A percentile compares a stretch with the other conserved stretches of the same genome.
These are phyloP conservation scores for Penicillium subrubescens DNA, from an alignment of 495 filamentous ascomycete species.

Conservation along the genomic window DNA sequence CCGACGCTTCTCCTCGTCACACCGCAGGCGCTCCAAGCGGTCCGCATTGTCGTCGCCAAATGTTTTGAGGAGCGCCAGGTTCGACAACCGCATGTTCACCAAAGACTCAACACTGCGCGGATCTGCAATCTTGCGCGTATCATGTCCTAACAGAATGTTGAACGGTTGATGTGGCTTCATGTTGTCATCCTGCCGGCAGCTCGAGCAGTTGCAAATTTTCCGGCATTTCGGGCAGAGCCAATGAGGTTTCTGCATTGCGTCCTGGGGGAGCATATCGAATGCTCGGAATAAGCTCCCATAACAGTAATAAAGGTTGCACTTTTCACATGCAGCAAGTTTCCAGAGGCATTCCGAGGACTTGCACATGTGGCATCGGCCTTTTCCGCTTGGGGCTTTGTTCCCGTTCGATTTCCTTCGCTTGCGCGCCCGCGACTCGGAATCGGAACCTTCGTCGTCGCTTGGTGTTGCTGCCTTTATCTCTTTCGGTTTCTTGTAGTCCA, in stretches of 20 bases:
- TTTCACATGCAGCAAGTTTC: slow-evolving; percentile 77
- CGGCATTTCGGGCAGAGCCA: slow-evolving; percentile 90
- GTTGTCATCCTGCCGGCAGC: slow-evolving; percentile 62
- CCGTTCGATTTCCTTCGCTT: slow-evolving; percentile 52
- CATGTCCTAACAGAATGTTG: slow-evolving; percentile 81
- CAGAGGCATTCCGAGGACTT: slow-evolving; percentile 70
- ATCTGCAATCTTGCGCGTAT: slow-evolving; percentile 86
- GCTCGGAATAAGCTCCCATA: slow-evolving; percentile 87
- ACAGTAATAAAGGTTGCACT: slow-evolving; percentile 75
- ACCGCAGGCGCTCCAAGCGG: slow-evolving; percentile 49
- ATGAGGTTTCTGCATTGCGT: slow-evolving; percentile 71
- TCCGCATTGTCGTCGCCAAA: slow-evolving; percentile 49
- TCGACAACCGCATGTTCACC: slow-evolving; percentile 82
- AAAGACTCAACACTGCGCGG: slow-evolving; percentile 83
- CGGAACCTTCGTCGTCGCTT: slow-evolving; percentile 17
- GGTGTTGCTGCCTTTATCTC: slow-evolving; percentile 13
- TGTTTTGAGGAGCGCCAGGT: slow-evolving; percentile 74
- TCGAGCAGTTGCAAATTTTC: slow-evolving; percentile 79
- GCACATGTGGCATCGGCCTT: slow-evolving; percentile 77
- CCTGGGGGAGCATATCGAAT: slow-evolving; percentile 81
- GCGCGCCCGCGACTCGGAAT: slow-evolving; percentile 37
- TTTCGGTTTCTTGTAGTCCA: slow-evolving; percentile 51
- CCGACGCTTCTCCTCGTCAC: slow-evolving; percentile 49
- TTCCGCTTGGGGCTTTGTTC: slow-evolving; percentile 43
- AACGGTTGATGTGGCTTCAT: slow-evolving; percentile 78